Evolutionary conservation across 164 flowering plant species (phyloP), one percentile per base, ranked within the genome.

Genomic region (Paratinospora sagittata): DNA sequence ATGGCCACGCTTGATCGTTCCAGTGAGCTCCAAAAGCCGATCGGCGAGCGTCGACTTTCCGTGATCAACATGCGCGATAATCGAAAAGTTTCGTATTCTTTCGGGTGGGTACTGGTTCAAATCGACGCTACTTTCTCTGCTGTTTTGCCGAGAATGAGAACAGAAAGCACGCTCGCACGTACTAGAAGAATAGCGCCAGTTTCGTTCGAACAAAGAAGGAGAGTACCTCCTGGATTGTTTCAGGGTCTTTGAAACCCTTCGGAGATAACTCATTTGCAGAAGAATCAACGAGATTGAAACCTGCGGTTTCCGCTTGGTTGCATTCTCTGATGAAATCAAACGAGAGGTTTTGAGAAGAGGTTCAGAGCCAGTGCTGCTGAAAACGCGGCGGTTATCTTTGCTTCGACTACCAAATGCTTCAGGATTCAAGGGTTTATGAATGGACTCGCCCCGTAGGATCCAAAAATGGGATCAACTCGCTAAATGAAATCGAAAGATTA

Each of bases 41-140:
- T 95, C 99, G 58, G 99, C 97, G 6, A 92, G 85, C 3, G 99
- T 95, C 0, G 98, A 92, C 77, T 95, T 95, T 0, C 99, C 99
- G 63, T 95, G 99, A 79, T 95, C 99, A 49, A 95, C 88, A 72
- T 95, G 98, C 0, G 99, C 99, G 63, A 95, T 95, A 23, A 95
- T 95, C 3, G 99, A 92, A 72, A 95, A 95, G 76, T 95, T 95
- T 5, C 99, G 83, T 52, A 95, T 90, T 74, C 83, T 82, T 33
- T 92, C 98, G 6, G 90, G 58, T 0, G 98, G 93, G 74, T 80
- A 92, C 71, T 83, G 82, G 58, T 71, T 87, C 84, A 95, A 88
- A 81, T 91, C 97, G 14, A 83, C 63, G 26, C 11, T 74, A 24
- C 8, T 69, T 9, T 84, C 87, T 72, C 72, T 81, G 73, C 68